Conservation (phyloP, 2,329 filamentous ascomycete species). For the Thelonectria olida region DNA sequence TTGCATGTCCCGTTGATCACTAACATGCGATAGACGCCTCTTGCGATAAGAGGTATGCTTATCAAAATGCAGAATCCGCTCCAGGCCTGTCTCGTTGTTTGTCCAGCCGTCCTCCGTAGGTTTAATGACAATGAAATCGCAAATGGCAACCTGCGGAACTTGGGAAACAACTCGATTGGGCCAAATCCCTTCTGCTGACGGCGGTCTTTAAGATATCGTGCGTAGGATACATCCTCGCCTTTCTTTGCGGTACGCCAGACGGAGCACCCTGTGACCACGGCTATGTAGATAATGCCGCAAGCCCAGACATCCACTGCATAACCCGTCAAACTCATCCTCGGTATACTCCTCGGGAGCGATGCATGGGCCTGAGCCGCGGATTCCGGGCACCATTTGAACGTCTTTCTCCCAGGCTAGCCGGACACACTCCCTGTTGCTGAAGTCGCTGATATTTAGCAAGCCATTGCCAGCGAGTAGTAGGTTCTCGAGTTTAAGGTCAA, state of each 20-base stretch:
- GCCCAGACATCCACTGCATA: conserved; percentile 99
- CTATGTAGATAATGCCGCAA: conserved; percentile 99
- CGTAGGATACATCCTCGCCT: conserved; percentile 97
- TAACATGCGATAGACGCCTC: no score
- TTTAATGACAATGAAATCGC: no score
- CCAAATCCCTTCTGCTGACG: conserved; percentile 95
- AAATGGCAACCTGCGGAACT: no score
- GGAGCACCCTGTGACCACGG: conserved; percentile 95
- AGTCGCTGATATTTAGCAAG: conserved; percentile 96
- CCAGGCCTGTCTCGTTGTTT: neutral
- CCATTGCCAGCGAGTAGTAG: conserved; percentile 92
- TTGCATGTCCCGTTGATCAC: no score
- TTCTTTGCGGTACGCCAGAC: conserved; percentile 97
- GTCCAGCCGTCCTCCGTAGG: neutral
- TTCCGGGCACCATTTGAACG: conserved; percentile 95
- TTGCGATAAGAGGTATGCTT: neutral
- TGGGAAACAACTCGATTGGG: conserved; percentile 97
- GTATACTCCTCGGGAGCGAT: conserved; percentile 97
- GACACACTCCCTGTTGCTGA: conserved; percentile 98
- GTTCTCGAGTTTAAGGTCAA: conserved; percentile 97
- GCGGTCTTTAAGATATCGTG: conserved; percentile 90
- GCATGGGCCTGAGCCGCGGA: conserved; percentile 96
- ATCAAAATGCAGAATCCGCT: neutral
- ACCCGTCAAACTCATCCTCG: conserved; percentile 94
- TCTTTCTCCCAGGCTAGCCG: conserved; percentile 99